A percentile compares a stretch with the other conserved stretches of the same genome.
Evolutionary conservation across 257 asterid genomes (phyloP).

Genomic region (Nicotiana noctiflora): DNA sequence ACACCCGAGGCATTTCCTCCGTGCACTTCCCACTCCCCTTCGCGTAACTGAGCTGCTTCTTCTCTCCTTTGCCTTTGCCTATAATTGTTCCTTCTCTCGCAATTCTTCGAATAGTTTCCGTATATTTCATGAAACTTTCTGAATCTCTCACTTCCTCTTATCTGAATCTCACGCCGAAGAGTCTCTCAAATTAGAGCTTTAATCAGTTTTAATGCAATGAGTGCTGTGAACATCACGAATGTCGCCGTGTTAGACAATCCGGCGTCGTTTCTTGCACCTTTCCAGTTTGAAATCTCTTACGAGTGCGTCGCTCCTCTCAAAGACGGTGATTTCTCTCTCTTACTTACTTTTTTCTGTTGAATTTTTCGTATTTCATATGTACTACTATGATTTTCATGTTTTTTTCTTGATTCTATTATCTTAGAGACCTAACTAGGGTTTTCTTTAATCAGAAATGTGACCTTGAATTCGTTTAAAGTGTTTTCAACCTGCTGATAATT

Average conservation of each 20-base stretch:
- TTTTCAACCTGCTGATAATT: too few relatives aligned
- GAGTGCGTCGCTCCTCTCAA: constrained; percentile 82
- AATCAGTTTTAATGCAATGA: constrained; percentile 28
- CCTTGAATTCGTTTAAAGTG: background rate
- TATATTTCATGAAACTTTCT: constrained; percentile 11
- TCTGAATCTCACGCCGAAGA: background rate
- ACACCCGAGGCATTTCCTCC: background rate
- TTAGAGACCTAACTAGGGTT: background rate
- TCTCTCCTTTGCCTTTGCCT: background rate
- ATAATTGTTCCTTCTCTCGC: background rate
- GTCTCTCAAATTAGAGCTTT: background rate
- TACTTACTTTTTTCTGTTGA: background rate
- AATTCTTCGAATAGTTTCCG: background rate
- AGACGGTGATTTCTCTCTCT: constrained; percentile 54
- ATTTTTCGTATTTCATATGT: background rate
- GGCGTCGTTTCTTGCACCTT: constrained; percentile 70
- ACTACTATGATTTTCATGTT: background rate
- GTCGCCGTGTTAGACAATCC: constrained; percentile 91
- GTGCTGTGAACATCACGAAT: constrained; percentile 84
- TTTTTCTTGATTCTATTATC: background rate
- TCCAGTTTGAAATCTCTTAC: constrained; percentile 94
- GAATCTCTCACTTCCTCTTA: background rate
- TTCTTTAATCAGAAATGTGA: background rate
- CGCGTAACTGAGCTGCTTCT: background rate
- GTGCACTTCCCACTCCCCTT: too few relatives aligned